phyloP scores from a whole-genome alignment of 805 yeast species.

The Wickerhamiella shivajii region DNA sequence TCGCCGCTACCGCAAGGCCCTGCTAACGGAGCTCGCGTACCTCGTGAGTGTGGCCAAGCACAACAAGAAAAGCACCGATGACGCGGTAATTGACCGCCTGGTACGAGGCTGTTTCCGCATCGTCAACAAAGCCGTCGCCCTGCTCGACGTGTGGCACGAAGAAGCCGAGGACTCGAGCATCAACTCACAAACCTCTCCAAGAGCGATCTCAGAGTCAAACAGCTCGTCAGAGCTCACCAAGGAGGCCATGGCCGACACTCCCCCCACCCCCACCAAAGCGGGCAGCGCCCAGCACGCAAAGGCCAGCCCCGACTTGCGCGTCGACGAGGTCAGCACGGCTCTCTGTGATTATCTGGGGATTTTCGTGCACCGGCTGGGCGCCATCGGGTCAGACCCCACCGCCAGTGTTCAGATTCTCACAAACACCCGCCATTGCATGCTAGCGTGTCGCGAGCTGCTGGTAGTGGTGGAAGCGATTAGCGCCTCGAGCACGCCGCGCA shows the following conservation, averaged over 20 bases:
- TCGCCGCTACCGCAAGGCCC: slow-evolving; percentile 23
- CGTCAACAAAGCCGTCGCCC: slow-evolving; percentile 22
- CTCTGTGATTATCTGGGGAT: slow-evolving; percentile 23
- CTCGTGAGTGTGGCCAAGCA: slow-evolving; percentile 26
- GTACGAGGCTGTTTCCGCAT: slow-evolving; percentile 23
- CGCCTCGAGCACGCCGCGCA: slow-evolving; percentile 18
- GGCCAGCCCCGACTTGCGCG: slow-evolving; percentile 22
- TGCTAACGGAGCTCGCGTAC: slow-evolving; percentile 28
- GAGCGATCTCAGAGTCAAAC: too few relatives aligned
- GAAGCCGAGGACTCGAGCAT: slow-evolving; percentile 12
- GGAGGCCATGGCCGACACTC: not conserved
- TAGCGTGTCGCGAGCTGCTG: slow-evolving; percentile 28
- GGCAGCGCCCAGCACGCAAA: slow-evolving; percentile 5
- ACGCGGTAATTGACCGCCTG: slow-evolving; percentile 21
- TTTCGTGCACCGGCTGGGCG: slow-evolving; percentile 21
- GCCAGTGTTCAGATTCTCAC: slow-evolving; percentile 23
- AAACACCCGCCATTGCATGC: slow-evolving; percentile 27
- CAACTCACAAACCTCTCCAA: not conserved
- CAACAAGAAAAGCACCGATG: slow-evolving; percentile 21
- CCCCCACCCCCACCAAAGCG: not conserved
- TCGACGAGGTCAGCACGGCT: slow-evolving; percentile 26
- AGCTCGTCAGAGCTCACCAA: not conserved
- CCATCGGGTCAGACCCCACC: slow-evolving; percentile 20
- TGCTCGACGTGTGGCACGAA: slow-evolving; percentile 21
- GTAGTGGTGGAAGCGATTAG: slow-evolving; percentile 24